Evolutionary conservation across 306 rosid species (phyloP), one percentile per base, ranked within the genome.

Genomic region (Pyrus pyrifolia): DNA sequence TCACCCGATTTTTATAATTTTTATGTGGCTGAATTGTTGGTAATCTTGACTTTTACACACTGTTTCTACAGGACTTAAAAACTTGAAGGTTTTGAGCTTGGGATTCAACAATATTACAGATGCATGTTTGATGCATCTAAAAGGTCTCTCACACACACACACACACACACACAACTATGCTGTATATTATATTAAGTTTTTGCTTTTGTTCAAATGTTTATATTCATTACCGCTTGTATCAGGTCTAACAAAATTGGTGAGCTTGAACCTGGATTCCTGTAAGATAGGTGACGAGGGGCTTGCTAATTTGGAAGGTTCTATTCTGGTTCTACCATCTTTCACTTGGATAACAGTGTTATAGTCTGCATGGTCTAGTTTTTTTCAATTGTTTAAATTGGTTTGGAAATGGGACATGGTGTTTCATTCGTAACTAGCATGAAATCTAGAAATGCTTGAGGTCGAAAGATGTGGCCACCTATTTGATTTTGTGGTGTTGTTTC

Each of bases 191-290:
- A 69, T 45, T 66, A 52, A 67, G 33, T 12, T n/a, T 67, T 69
- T 9, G n/a, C 53, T 17, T 5, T 49, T 52, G 62, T 52, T 22
- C 68, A 51, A 49, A 13, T 2, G 6, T 49, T 19, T 15, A 10
- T 67, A 23, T 57, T 11, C n/a, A 40, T 5, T 33, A 8, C 57
- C 31, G 42, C 45, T 67, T 82, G 38, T 58, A 18, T 72, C 85
- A 91, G 96, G 90, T 81, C 76, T 91, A 81, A 88, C 85, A 19
- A 85, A 79, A 67, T 82, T 91, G 87, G 91, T 85, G 83, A 84
- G 86, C 85, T 79, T 91, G 87, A 84, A 87, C 79, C 80, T 91
- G 83, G 96, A 91, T 73, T 87, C 91, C 19, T 87, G 96, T 82
- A 79, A 77, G 81, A 84, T 88, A 70, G 80, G 90, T 77, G 93